Percentiles rank a stretch among this genome's conserved stretches.
phyloP scores from a whole-genome alignment of 495 filamentous ascomycete genomes.

The Aspergillus mulundensis region DNA sequence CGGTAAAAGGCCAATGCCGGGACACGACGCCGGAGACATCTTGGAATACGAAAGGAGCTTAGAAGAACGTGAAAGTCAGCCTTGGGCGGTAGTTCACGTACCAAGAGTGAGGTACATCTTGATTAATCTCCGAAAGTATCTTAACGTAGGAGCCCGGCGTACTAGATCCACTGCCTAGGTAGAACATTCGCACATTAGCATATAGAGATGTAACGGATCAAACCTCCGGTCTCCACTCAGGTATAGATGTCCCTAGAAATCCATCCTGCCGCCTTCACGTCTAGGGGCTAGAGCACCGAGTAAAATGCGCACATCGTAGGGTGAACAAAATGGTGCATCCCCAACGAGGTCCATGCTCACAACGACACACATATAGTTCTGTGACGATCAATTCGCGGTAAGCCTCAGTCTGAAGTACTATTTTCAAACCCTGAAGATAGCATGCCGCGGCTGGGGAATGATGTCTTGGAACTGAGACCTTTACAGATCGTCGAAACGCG shows the following conservation, averaged over 20 bases:
- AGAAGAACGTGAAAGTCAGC: background rate
- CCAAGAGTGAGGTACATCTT: background rate
- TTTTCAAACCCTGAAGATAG: background rate
- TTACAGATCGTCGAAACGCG: constrained; percentile 1
- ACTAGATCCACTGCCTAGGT: background rate
- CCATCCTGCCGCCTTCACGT: no score
- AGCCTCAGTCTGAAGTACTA: constrained; percentile 2
- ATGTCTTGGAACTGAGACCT: background rate
- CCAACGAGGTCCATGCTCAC: no score
- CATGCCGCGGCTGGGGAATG: background rate
- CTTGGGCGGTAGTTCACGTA: background rate
- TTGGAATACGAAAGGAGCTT: background rate
- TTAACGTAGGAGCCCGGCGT: background rate
- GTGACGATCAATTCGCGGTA: background rate
- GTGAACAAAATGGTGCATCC: no score
- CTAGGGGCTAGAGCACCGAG: no score
- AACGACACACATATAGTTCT: background rate
- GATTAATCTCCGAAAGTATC: background rate
- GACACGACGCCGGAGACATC: background rate
- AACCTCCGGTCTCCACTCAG: background rate
- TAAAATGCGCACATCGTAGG: no score
- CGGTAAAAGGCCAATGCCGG: background rate
- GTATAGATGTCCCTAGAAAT: background rate
- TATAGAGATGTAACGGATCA: background rate
- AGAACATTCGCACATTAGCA: background rate